Conservation (phyloP, 2,329 filamentous ascomycete genomes). For the Trichoderma semiorbis region DNA sequence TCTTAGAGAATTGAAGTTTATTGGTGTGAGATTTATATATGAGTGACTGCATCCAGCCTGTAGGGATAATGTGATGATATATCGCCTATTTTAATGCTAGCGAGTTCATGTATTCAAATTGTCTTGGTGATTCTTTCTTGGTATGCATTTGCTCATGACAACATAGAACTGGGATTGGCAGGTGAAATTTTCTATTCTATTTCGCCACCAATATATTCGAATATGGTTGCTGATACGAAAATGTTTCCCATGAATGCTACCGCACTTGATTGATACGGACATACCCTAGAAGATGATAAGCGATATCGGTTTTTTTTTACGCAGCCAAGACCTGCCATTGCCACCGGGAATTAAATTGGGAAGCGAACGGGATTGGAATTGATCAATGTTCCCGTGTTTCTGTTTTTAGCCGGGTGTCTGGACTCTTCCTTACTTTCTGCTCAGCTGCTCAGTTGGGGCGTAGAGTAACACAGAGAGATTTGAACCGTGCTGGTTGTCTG, state of each 20-base stretch:
- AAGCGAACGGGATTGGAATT: not conserved
- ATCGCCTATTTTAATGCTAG: too few relatives aligned
- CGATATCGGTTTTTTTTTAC: not conserved
- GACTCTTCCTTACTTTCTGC: not conserved
- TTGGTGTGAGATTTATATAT: too few relatives aligned
- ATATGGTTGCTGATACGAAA: not conserved
- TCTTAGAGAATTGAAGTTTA: too few relatives aligned
- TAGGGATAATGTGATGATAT: too few relatives aligned
- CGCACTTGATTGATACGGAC: not conserved
- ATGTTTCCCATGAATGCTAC: not conserved
- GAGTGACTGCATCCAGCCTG: too few relatives aligned
- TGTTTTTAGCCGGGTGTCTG: not conserved
- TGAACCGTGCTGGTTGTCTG: not conserved
- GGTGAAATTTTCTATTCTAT: not conserved
- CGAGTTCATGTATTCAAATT: too few relatives aligned
- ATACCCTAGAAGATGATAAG: not conserved
- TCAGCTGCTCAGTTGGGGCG: not conserved
- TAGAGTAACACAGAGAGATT: not conserved
- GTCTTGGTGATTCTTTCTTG: not conserved
- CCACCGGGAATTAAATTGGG: not conserved
- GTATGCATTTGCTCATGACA: not conserved
- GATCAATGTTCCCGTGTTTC: not conserved
- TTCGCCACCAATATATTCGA: not conserved
- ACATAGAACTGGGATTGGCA: not conserved
- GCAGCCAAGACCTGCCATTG: constrained; percentile 4